phyloP scores from a whole-genome alignment of 371 early-diverging fungal species.

The Zychaea mexicana region DNA sequence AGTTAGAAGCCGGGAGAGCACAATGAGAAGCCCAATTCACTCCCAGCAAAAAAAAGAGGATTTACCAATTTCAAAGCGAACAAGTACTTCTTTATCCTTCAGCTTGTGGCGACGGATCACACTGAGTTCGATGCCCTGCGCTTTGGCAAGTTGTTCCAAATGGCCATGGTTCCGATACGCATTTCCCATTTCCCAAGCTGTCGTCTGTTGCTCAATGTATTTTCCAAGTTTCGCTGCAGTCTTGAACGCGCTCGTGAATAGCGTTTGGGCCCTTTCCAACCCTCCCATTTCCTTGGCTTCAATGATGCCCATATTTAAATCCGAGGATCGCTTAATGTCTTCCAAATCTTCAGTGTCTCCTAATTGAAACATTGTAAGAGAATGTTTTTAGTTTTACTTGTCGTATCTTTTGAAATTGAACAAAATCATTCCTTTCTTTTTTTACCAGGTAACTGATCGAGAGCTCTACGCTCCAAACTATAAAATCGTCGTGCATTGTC shows the following conservation, averaged over 20 bases:
- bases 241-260: constrained; percentile 22
- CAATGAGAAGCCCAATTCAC: too few relatives aligned
- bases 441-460: constrained; percentile 22
- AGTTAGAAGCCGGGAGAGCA: too few relatives aligned
- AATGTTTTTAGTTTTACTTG: too few relatives aligned
- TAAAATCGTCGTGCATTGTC: constrained; percentile 31
- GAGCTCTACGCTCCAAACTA: constrained; percentile 22
- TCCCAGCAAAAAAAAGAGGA: not conserved
- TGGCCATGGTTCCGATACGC: constrained; percentile 16
- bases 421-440: not conserved
- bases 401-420: too few relatives aligned
- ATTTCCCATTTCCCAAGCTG: constrained; percentile 45
- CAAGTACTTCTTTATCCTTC: constrained; percentile 24
- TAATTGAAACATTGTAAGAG: not conserved
- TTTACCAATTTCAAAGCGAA: constrained; percentile 35
- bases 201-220: constrained; percentile 18
- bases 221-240: constrained; percentile 20
- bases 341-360: constrained; percentile 11
- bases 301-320: constrained; percentile 45
- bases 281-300: constrained; percentile 21
- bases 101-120: constrained; percentile 17
- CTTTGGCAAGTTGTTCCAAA: constrained; percentile 18
- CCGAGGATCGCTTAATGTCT: constrained; percentile 23
- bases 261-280: constrained; percentile 7
- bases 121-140: constrained; percentile 28